Percentiles rank a stretch among this genome's conserved stretches.
Evolutionary conservation across 768 basidiomycete genomes (phyloP).

Genomic region (Gelatoporia subvermispora): DNA sequence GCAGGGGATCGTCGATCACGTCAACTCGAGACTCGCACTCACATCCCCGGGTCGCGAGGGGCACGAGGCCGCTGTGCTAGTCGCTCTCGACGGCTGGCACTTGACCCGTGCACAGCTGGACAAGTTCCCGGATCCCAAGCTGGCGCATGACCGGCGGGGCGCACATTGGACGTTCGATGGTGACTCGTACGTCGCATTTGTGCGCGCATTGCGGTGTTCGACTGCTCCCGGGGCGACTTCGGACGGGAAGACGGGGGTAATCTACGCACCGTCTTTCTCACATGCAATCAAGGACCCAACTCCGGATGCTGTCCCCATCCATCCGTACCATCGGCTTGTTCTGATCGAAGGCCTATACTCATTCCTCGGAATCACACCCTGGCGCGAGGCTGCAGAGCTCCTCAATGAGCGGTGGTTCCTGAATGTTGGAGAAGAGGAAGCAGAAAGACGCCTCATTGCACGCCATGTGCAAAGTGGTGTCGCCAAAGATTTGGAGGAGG

Average conservation of each 20-base stretch:
- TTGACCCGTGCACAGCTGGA: constrained; percentile 75
- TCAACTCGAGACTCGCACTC: constrained; percentile 41
- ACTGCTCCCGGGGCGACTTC: constrained; percentile 3
- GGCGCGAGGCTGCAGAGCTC: constrained; percentile 57
- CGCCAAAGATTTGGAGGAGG: constrained; percentile 58
- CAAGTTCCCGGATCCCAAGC: constrained; percentile 64
- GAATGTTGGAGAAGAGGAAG: constrained; percentile 49
- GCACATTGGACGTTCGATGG: constrained; percentile 91
- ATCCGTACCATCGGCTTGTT: constrained; percentile 67
- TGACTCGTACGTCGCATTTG: constrained; percentile 62
- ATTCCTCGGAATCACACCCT: constrained; percentile 67
- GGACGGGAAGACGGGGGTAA: constrained; percentile 8
- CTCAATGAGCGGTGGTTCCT: constrained; percentile 83
- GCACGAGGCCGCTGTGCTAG: constrained; percentile 46
- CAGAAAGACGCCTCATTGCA: constrained; percentile 54
- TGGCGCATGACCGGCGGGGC: constrained; percentile 77
- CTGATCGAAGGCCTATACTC: constrained; percentile 90
- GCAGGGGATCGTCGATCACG: constrained; percentile 43
- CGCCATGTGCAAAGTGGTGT: constrained; percentile 80
- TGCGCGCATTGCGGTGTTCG: constrained; percentile 47
- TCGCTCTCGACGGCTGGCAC: constrained; percentile 93
- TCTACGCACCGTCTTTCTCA: constrained; percentile 79
- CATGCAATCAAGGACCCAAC: constrained; percentile 86
- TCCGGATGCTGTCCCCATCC: constrained; percentile 51
- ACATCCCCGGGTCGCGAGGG: constrained; percentile 5